Base-by-base conservation (phyloP, 2,329 filamentous ascomycete species). In the Epichloe festucae region DNA sequence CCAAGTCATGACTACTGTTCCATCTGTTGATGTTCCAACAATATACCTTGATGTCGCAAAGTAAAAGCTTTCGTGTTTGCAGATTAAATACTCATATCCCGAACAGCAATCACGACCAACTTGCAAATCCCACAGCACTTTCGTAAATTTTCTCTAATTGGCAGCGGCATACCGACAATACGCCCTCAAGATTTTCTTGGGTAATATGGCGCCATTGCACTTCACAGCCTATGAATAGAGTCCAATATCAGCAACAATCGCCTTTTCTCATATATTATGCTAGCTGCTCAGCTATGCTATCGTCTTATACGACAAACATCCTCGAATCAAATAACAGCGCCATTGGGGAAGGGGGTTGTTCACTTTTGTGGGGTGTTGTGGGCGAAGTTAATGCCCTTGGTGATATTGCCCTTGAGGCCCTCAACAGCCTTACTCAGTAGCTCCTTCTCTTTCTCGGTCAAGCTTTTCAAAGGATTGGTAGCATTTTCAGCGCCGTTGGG, bases 311-410 rank as follows among this genome's bases (percentile, higher is more conserved):
- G 54, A 58, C 60, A 58, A 57, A 57, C 59, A 54, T 61, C 54
- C 54, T 60, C 59, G 53, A 58, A 58, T 60, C 59, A 51, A 53
- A 57, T 57, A 56, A 57, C 59, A 57, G 58, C 58, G 60, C 59
- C 57, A 54, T 57, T 57, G 58, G 58, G 59, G 52, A 57, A 59
- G 52, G 60, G 62, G 61, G 53, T 56, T 63, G 63, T 69, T 87
- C 82, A 90, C 87, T 90, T 90, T 81, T 89, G 82, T 67, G 89
- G 85, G 68, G 87, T 82, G 78, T 85, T 90, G 76, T 87, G 78
- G 71, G 84, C 84, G 68, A 97, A 98, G 67, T 84, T 81, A 66
- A 96, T 76, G 67, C 93, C 93, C 82, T 97, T 96, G 65, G 81
- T 74, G 68, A 98, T 95, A 76, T 97, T 97, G 74, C 81, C 84